Evolutionary conservation across 768 basidiomycete species (phyloP), one percentile per base, ranked within the genome.

Genomic region (Russula griseocarnosa): DNA sequence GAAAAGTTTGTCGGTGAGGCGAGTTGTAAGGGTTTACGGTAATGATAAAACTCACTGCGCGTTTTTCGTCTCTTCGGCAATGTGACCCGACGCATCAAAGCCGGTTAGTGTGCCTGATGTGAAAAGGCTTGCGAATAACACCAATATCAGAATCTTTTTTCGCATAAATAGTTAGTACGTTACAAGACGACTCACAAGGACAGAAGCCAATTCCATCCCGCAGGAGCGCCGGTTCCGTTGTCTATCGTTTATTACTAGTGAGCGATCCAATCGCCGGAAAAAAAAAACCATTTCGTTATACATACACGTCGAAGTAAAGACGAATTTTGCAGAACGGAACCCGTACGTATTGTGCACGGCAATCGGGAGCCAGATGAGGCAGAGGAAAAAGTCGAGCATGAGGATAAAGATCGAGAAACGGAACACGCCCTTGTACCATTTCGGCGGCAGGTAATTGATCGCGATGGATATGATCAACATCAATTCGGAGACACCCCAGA

Each of bases 131-230:
- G 34, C 13, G n/a, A 22, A 58, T 40, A 30, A 4, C 30, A 18
- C 10, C 10, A 36, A 36, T 36, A 36, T 36, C 34, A 36, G 34
- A 36, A 3, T 36, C 9, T 34, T 34, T 5, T 34, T 34, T 26
- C 5, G 24, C 55, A 28, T 36, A 38, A 62, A 22, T 42, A 52
- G 22, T 51, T 24, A 0, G 34, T 14, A 55, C 26, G 74, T 30
- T 4, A 28, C 10, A n/a, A n/a, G 22, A 46, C 44, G 22, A 75
- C 82, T 56, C 68, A 92, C 91, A 92, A 92, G 5, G 88, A 92
- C 44, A 97, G 74, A 18, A 92, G 81, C 91, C 91, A 96, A 70
- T 94, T 95, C 94, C 93, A 95, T 5, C 83, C 91, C 10, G 88
- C 78, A 24, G 90, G 82, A 3, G 93, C 92, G 0, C 90, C 90